Base-by-base conservation (phyloP, 23 red algal genomes). In the Gracilaria caudata region DNA sequence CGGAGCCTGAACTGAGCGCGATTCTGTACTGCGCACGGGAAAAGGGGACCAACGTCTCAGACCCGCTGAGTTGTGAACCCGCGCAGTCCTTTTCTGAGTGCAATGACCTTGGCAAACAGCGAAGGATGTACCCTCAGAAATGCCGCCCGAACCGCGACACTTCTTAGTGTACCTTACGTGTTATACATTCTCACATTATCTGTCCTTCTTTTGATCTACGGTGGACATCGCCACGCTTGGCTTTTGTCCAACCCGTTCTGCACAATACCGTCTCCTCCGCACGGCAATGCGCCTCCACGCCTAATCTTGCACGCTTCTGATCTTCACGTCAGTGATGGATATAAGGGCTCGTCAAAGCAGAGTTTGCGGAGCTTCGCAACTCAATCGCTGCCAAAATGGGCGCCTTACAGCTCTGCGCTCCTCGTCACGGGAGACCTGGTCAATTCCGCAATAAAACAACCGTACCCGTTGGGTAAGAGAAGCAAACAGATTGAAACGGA, bases 391-490 rank as follows among this genome's bases (percentile, higher is more conserved):
- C 87, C 77, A 7, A 75, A 47, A 17, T 91, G 57, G 58, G 75
- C 25, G 21, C 58, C 41, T 3, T 41, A 68, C 45, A 61, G 74
- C 46, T 24, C 43, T 66, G 76, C 78, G 3, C 38, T 91, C 4
- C 44, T 82, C 40, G 61, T 91, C 64, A 73, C 87, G 4, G 87
- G 87, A 17, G 87, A 91, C 54, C 87, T 91, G 4, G 87, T 91
- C 41, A 80, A 91, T 43, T 75, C 87, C 53, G 47, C 66, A 5
- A 63, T 76, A 28, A 53, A 55, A 21, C 85, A 64, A 38, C 71
- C 51, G 30, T 91, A 73, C 23, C 76, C 87, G 3, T 73, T 91
- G 0, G 77, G 60, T 0, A 73, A 76, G 56, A 57, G 46, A 58
- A 91, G 87, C 78, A 66, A 68, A 46, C 87, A 91, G 43, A 39